phyloP scores from a whole-genome alignment of 1,139 yeast genomes.

The Pichia sp. region DNA sequence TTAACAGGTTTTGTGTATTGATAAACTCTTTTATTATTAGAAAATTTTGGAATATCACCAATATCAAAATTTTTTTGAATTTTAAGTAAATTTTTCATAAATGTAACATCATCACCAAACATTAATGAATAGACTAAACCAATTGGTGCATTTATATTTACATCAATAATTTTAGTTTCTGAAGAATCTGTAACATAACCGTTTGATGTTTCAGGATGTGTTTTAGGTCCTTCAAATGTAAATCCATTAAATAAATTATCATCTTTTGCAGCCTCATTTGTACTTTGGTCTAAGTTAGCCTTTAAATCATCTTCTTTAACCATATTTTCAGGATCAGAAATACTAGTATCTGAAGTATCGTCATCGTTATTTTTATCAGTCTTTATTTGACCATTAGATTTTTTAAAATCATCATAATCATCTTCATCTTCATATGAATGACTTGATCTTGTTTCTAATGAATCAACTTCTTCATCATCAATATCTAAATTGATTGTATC shows the following conservation, averaged over 20 bases:
- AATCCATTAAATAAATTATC: slow-evolving; percentile 40
- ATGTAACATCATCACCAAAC: slow-evolving; percentile 68
- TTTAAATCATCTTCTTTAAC: slow-evolving; percentile 30
- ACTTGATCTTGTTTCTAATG: slow-evolving; percentile 19
- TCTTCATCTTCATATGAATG: slow-evolving; percentile 21
- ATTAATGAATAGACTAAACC: slow-evolving; percentile 68
- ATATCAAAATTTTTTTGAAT: slow-evolving; percentile 72
- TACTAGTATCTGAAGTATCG: slow-evolving; percentile 19
- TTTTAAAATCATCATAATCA: background rate
- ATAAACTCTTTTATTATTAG: slow-evolving; percentile 47
- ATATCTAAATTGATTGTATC: slow-evolving; percentile 20
- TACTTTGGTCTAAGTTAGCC: no score
- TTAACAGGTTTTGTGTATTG: slow-evolving; percentile 73
- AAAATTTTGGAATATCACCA: slow-evolving; percentile 48
- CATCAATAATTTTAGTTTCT: slow-evolving; percentile 62
- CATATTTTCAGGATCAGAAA: slow-evolving; percentile 31
- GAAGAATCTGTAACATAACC: slow-evolving; percentile 47
- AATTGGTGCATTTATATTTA: slow-evolving; percentile 61
- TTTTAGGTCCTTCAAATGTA: slow-evolving; percentile 46
- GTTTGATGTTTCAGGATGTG: slow-evolving; percentile 48
- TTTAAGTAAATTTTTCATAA: slow-evolving; percentile 48
- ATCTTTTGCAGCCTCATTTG: slow-evolving; percentile 13
- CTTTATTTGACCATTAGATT: background rate
- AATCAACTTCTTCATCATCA: slow-evolving; percentile 23
- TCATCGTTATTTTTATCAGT: background rate